Conservation (phyloP, 2,329 filamentous ascomycete genomes). For the Monosporascus sp. region DNA sequence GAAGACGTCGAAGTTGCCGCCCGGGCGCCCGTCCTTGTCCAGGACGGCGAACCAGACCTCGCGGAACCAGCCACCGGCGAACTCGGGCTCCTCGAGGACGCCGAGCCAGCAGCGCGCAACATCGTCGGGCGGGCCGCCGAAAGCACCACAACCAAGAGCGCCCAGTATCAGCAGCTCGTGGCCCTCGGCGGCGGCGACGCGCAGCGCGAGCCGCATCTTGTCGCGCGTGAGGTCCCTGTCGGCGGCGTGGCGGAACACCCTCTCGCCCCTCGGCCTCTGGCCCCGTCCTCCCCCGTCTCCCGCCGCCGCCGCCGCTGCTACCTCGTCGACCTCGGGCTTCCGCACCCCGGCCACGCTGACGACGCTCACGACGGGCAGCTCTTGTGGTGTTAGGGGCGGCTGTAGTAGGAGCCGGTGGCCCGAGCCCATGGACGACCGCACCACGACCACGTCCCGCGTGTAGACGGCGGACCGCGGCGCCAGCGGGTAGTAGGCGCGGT, state of each 20-base stretch:
- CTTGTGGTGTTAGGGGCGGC: not conserved
- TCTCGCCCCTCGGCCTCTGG: slow-evolving; percentile 5
- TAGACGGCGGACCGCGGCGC: slow-evolving; percentile 20
- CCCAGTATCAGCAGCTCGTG: slow-evolving; percentile 60
- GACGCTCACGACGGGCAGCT: slow-evolving; percentile 39
- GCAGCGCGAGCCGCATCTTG: slow-evolving; percentile 57
- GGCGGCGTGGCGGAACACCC: slow-evolving; percentile 32
- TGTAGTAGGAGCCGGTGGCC: slow-evolving; percentile 19
- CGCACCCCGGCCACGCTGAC: slow-evolving; percentile 28
- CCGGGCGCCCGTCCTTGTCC: slow-evolving; percentile 29
- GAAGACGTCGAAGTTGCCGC: slow-evolving; percentile 48
- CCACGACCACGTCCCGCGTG: slow-evolving; percentile 26
- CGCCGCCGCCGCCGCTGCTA: slow-evolving; percentile 1
- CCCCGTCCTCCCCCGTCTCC: not conserved
- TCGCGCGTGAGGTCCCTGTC: slow-evolving; percentile 51
- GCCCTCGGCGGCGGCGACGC: slow-evolving; percentile 50
- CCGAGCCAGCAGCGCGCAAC: slow-evolving; percentile 59
- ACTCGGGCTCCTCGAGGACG: slow-evolving; percentile 56
- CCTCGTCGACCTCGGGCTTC: slow-evolving; percentile 2
- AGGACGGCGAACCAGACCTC: slow-evolving; percentile 60
- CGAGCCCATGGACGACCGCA: slow-evolving; percentile 18
- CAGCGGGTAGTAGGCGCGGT: slow-evolving; percentile 17
- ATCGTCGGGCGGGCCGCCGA: slow-evolving; percentile 54
- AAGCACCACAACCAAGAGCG: slow-evolving; percentile 64
- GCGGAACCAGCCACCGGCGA: slow-evolving; percentile 53